Base-by-base conservation (phyloP, 2,329 filamentous ascomycete species). In the Clarireedia paspali region DNA sequence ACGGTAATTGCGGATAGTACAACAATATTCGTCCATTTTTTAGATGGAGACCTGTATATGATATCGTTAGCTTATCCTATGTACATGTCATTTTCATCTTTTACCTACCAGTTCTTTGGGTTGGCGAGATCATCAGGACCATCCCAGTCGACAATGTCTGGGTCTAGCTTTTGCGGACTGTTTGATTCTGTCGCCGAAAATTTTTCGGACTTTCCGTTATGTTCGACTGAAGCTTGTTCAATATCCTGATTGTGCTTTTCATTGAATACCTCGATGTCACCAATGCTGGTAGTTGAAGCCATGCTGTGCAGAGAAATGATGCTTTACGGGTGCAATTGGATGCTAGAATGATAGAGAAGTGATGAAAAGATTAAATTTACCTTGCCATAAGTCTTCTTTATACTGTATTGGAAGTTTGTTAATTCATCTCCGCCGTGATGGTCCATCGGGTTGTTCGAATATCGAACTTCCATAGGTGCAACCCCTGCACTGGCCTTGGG, bases 191-290 rank as follows among this genome's bases (percentile, higher is more conserved):
- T 3, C 60, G 79, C 23, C 70, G 78, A 64, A 20, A 20, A 20
- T 20, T 20, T 20, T 64, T 80, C 0, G 76, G 76, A 7, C 66
- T 79, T 3, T 73, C 10, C 46, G 74, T 0, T 71, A 73, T 17
- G 75, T 73, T 5, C 72, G 70, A 0, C 67, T 70, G 3, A 74
- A 77, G 40, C 69, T 47, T 4, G 46, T 26, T 47, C 46, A 17
- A 47, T 36, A 26, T 47, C 46, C 14, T 17, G 46, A 27, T 47
- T 26, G 12, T 47, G 46, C 46, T 47, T 47, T 23, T 15, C 14
- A 17, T 82, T 9, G 75, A 76, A 57, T 74, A 73, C 55, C 17
- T 47, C 24, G 24, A 23, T 26, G 24, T 26, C 46, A 47, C 30
- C 46, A 30, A 26, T 2, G 24, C 46, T 15, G 46, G 26, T 27